Conservation (phyloP, 1,284 basidiomycete genomes). For the Puccinia hordei region DNA sequence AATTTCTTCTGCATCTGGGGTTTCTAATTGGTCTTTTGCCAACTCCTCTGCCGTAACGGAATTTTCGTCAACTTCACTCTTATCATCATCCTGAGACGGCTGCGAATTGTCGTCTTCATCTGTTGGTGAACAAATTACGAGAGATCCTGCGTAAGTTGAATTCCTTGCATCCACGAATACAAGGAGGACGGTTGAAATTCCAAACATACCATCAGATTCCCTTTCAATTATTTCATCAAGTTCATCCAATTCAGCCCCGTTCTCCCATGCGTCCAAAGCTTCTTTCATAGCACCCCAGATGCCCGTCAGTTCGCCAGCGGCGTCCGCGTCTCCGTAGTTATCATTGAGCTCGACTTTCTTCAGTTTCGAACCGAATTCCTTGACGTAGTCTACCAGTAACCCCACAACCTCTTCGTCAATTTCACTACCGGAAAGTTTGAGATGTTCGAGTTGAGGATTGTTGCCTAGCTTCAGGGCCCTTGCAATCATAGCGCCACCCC, state of each 20-base stretch:
- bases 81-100: slow-evolving; percentile 56
- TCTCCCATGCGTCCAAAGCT: slow-evolving; percentile 47
- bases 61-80: slow-evolving; percentile 7
- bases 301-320: slow-evolving; percentile 37
- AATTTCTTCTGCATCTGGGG: background rate
- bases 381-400: slow-evolving; percentile 70
- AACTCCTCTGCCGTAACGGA: background rate
- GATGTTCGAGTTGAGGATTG: slow-evolving; percentile 71
- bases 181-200: background rate
- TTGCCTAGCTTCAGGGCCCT: slow-evolving; percentile 68
- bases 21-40: background rate
- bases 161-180: slow-evolving; percentile 62
- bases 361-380: slow-evolving; percentile 66
- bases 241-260: slow-evolving; percentile 50
- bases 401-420: slow-evolving; percentile 72
- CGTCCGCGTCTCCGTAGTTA: slow-evolving; percentile 65
- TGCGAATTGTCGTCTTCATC: slow-evolving; percentile 69
- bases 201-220: slow-evolving; percentile 43
- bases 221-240: slow-evolving; percentile 48
- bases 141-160: slow-evolving; percentile 75
- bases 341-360: slow-evolving; percentile 79
- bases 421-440: slow-evolving; percentile 88
- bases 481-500: slow-evolving; percentile 67
- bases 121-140: slow-evolving; percentile 63
- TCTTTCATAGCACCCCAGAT: slow-evolving; percentile 50